A percentile compares a stretch with the other conserved stretches of the same genome.
phyloP scores from a whole-genome alignment of 352 stramenopile species.

The Plasmopara halstedii region DNA sequence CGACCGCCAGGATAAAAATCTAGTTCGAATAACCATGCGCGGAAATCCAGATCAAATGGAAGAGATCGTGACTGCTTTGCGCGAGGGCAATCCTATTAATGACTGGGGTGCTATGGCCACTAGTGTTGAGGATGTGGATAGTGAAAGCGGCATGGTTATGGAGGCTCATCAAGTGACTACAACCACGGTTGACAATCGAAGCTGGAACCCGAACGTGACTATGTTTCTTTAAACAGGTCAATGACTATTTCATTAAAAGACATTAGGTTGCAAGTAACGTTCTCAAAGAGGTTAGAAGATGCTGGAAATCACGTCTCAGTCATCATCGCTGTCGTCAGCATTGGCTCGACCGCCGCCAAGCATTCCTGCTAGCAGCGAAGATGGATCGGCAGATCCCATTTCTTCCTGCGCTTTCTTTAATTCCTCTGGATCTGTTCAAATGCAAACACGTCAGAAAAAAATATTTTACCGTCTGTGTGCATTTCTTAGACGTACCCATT shows the following conservation, averaged over 20 bases:
- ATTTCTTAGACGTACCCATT: slow-evolving; percentile 42
- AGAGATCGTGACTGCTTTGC: slow-evolving; percentile 38
- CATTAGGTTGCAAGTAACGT: too few species aligned
- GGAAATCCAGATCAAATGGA: slow-evolving; percentile 35
- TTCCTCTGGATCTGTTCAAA: slow-evolving; percentile 60
- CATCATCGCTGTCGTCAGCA: slow-evolving; percentile 65
- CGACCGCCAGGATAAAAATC: slow-evolving; percentile 39
- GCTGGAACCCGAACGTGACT: slow-evolving; percentile 69
- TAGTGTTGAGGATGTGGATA: slow-evolving; percentile 38
- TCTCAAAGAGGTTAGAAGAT: too few species aligned
- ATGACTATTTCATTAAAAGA: too few species aligned
- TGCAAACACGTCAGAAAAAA: neutral
- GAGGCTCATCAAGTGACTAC: slow-evolving; percentile 66
- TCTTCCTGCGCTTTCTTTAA: slow-evolving; percentile 85
- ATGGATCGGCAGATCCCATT: slow-evolving; percentile 64
- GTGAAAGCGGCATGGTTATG: slow-evolving; percentile 22
- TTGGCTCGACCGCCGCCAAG: slow-evolving; percentile 52
- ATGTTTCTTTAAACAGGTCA: slow-evolving; percentile 78
- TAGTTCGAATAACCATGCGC: slow-evolving; percentile 57
- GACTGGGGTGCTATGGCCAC: slow-evolving; percentile 52
- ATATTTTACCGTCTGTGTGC: neutral
- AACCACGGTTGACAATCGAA: slow-evolving; percentile 44
- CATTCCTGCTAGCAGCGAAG: slow-evolving; percentile 60
- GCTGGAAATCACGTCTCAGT: slow-evolving; percentile 22
- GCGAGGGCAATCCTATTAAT: slow-evolving; percentile 45